Conservation (phyloP, 139 green algal genomes). For the Pleodorina starrii region DNA sequence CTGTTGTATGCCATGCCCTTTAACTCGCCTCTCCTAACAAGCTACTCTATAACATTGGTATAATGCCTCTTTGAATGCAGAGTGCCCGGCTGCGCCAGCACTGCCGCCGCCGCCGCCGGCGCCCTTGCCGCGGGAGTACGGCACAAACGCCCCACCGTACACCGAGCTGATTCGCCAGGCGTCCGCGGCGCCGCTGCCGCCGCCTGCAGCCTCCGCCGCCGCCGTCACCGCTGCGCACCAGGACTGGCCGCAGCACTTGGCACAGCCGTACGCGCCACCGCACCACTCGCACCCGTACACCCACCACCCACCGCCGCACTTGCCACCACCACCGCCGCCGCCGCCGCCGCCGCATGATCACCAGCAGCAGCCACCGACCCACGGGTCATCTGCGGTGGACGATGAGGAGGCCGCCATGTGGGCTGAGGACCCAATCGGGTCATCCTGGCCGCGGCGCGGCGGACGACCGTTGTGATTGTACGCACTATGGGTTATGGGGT, state of each 20-base stretch:
- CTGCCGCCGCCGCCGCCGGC: background rate
- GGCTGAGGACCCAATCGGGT: background rate
- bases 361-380: background rate
- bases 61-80: background rate
- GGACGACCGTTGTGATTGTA: background rate
- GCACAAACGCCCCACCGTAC: background rate
- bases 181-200: no score
- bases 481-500: background rate
- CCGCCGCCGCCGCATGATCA: background rate
- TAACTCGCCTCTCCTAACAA: background rate
- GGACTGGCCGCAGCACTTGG: background rate
- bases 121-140: background rate
- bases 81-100: background rate
- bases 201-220: no score
- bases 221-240: background rate
- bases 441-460: background rate
- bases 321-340: background rate
- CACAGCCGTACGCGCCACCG: background rate
- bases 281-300: background rate
- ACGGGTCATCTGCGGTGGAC: background rate
- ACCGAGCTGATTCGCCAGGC: no score
- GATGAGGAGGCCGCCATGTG: conserved; percentile 31
- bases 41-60: background rate
- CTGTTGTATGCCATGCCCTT: background rate
- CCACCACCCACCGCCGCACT: background rate